Base-by-base conservation (phyloP, 1,284 basidiomycete genomes). In the Mycena citricolor region DNA sequence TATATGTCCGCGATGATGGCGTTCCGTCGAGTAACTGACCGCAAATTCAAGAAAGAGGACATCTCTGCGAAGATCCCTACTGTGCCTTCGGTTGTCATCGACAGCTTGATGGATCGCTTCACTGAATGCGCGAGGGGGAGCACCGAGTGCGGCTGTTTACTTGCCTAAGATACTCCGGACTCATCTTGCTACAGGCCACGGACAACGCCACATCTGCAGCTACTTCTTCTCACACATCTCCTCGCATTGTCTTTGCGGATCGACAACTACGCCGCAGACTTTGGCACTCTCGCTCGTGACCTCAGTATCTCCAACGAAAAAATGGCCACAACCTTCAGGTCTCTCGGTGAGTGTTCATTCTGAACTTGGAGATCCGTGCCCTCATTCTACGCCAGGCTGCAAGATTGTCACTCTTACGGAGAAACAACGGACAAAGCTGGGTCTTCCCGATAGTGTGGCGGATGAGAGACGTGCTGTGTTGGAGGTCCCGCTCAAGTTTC, bases 1-100 rank as follows among this genome's bases (percentile, higher is more conserved):
- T 94, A 93, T 64, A 81, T 94, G 51, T 81, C 90, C 1, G 69
- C 78, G 11, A 79, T 97, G 70, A 67, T 92, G 41, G 70, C 74
- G 1, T 89, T 94, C 66, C 76, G 78, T 39, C 71, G 72, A 42
- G 63, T 73, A 1, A 67, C 70, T 10, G 55, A 59, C 22, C 56
- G 44, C 35, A 68, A 68, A 48, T 59, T 79, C 49, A 66, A 78
- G 52, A 75, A 79, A 57, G 69, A 74, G 21, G 65, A 68, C 20
- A 44, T 86, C 16, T 66, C 73, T 39, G 73, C 80, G 38, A 79
- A 79, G 52, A 67, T 91, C 49, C 60, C 70, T 1, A 63, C 68
- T 4, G 70, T 89, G 2, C 86, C 91, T 2, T 66, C 67, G 16
- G 68, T 80, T 34, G 68, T 94, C 11, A 57, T 91, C 20, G 86